phyloP scores from a whole-genome alignment of 345 rosid species.

The Dimocarpus longan region DNA sequence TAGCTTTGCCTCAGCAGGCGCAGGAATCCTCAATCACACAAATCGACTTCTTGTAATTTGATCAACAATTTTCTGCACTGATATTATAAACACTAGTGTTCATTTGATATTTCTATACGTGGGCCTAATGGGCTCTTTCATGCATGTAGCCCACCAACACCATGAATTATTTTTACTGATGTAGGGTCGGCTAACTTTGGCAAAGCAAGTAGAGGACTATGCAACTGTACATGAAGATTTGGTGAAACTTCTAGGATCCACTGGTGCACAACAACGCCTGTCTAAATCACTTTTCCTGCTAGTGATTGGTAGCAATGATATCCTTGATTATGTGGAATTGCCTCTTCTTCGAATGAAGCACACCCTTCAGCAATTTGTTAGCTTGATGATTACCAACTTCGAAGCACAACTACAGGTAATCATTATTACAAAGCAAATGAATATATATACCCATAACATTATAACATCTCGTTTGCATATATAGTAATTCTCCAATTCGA shows the following conservation, averaged over 20 bases:
- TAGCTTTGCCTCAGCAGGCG: slow-evolving; percentile 47
- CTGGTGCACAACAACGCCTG: slow-evolving; percentile 35
- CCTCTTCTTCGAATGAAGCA: slow-evolving; percentile 30
- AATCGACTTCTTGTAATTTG: slow-evolving; percentile 48
- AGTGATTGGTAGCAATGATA: slow-evolving; percentile 71
- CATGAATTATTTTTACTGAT: too few species aligned
- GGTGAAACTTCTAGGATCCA: slow-evolving; percentile 32
- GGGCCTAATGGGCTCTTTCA: slow-evolving; percentile 16
- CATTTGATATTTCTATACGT: background rate
- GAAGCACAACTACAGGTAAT: slow-evolving; percentile 30
- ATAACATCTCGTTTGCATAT: background rate
- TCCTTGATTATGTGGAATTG: slow-evolving; percentile 50
- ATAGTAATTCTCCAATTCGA: too few species aligned
- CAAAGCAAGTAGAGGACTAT: slow-evolving; percentile 56
- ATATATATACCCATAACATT: too few species aligned
- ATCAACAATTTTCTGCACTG: too few species aligned
- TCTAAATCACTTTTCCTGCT: slow-evolving; percentile 54
- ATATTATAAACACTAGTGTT: too few species aligned
- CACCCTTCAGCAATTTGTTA: slow-evolving; percentile 45
- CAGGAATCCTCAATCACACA: slow-evolving; percentile 62
- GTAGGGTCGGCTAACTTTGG: slow-evolving; percentile 50
- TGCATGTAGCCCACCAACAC: background rate
- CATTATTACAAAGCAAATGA: too few species aligned
- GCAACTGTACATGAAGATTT: slow-evolving; percentile 28
- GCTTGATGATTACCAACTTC: slow-evolving; percentile 45